Percentiles rank a stretch among this genome's conserved stretches.
Conservation (phyloP, 805 yeast genomes). For the Nakazawaea molendinolei region DNA sequence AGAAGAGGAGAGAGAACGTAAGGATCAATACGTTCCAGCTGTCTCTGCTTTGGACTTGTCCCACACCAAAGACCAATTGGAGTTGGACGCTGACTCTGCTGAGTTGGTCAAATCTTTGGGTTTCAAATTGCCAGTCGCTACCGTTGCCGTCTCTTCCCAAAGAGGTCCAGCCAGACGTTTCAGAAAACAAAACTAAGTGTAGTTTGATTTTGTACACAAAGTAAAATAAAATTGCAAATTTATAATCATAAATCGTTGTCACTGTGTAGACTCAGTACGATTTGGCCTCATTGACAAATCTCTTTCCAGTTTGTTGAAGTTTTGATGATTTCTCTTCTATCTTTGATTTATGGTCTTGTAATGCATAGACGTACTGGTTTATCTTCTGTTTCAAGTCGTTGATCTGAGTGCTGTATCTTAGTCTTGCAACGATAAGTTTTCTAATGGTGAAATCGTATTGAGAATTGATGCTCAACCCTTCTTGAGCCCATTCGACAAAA, state of each 20-base stretch:
- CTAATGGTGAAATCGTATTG: slow-evolving; percentile 30
- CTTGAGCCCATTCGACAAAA: slow-evolving; percentile 30
- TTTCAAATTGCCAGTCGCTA: slow-evolving; percentile 79
- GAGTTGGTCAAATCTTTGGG: slow-evolving; percentile 93
- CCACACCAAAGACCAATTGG: slow-evolving; percentile 92
- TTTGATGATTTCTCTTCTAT: slow-evolving; percentile 28
- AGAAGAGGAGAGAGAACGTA: slow-evolving; percentile 99
- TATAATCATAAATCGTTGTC: slow-evolving; percentile 9
- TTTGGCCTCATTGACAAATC: slow-evolving; percentile 24
- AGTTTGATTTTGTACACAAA: no score
- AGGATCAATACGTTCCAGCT: slow-evolving; percentile 99
- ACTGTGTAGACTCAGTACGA: slow-evolving; percentile 8
- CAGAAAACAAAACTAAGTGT: slow-evolving; percentile 79
- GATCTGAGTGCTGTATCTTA: slow-evolving; percentile 16
- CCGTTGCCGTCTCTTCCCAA: slow-evolving; percentile 82
- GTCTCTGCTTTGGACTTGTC: slow-evolving; percentile 98
- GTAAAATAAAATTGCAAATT: not conserved
- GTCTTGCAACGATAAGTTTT: slow-evolving; percentile 23
- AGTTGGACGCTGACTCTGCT: slow-evolving; percentile 95
- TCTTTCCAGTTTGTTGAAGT: slow-evolving; percentile 36
- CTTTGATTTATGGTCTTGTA: slow-evolving; percentile 24
- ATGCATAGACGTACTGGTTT: slow-evolving; percentile 27
- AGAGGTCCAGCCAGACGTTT: slow-evolving; percentile 83
- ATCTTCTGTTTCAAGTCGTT: slow-evolving; percentile 30
- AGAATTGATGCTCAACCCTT: slow-evolving; percentile 26